Percentiles rank a stretch among this genome's conserved stretches.
Conservation (phyloP, 176 grass and related monocot genomes). For the barley (Hordeum vulgare) region MorexV3_pseudomolecules_assembly NC_058522.1:71712373-71712872, state of each 20-base stretch:
- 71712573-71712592: background rate
- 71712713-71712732: background rate
- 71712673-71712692: background rate
- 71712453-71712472: background rate
- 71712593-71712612: background rate
- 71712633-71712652: constrained; percentile 5
- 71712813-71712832: background rate
- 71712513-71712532: accelerated
- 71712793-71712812: background rate
- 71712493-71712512: background rate
- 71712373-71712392: background rate
- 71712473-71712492: background rate
- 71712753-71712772: background rate
- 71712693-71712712: background rate
- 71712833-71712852: background rate
- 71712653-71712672: background rate
- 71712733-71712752: background rate
- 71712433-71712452: background rate
- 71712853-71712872: background rate
- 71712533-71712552: background rate
- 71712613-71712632: background rate
- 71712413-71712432: background rate
- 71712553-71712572: background rate
- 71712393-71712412: background rate
- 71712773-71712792: no score